phyloP scores from a whole-genome alignment of 2,329 filamentous ascomycete species.

The Exophiala viscosa region DNA sequence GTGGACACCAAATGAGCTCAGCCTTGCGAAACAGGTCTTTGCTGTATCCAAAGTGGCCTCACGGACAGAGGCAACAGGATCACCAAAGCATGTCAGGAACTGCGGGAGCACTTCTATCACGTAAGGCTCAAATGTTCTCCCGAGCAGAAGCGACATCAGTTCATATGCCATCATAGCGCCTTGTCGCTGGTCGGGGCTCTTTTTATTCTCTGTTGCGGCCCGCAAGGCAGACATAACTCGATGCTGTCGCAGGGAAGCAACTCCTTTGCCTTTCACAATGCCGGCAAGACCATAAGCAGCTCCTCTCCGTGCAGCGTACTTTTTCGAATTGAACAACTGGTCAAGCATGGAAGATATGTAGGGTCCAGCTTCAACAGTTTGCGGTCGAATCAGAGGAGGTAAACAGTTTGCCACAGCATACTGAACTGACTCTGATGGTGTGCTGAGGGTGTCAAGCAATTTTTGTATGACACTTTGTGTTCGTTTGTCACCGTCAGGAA shows the following conservation, averaged over 20 bases:
- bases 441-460: slow-evolving; percentile 80
- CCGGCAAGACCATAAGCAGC: slow-evolving; percentile 93
- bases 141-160: slow-evolving; percentile 79
- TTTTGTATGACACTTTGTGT: slow-evolving; percentile 84
- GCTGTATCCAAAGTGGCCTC: slow-evolving; percentile 89
- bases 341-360: slow-evolving; percentile 81
- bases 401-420: slow-evolving; percentile 93
- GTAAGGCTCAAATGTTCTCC: slow-evolving; percentile 89
- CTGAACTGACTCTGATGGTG: slow-evolving; percentile 93
- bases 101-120: slow-evolving; percentile 94
- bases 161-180: slow-evolving; percentile 88
- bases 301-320: slow-evolving; percentile 86
- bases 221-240: slow-evolving; percentile 79
- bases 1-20: slow-evolving; percentile 96
- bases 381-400: slow-evolving; percentile 81
- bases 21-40: slow-evolving; percentile 86
- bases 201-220: slow-evolving; percentile 89
- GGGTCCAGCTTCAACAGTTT: slow-evolving; percentile 68
- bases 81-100: slow-evolving; percentile 82
- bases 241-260: slow-evolving; percentile 75
- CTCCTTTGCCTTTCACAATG: slow-evolving; percentile 81
- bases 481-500: slow-evolving; percentile 78
- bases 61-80: slow-evolving; percentile 81
- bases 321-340: slow-evolving; percentile 78
- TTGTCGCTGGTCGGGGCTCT: slow-evolving; percentile 82